A percentile compares a stretch with the other conserved stretches of the same genome.
These are phyloP conservation scores for Paecilomyces sp. DNA, from an alignment of 2,329 filamentous ascomycete genomes.

Conservation along the genomic window DNA sequence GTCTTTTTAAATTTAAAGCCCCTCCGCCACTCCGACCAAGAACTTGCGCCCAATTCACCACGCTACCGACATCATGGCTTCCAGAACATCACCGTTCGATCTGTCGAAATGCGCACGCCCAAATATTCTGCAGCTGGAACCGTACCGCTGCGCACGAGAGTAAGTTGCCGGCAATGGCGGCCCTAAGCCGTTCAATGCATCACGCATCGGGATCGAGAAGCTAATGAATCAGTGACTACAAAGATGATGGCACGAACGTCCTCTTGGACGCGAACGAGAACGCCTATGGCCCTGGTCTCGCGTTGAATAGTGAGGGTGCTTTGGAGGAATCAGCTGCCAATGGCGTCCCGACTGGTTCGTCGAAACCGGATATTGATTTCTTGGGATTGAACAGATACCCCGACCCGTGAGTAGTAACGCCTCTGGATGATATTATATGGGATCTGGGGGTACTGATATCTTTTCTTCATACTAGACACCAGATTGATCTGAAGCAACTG, in stretches of 20 bases:
- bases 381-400: constrained; percentile 87
- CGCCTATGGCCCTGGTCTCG: constrained; percentile 77
- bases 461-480: constrained; percentile 51
- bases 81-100: constrained; percentile 54
- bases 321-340: constrained; percentile 37
- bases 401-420: constrained; percentile 55
- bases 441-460: constrained; percentile 1
- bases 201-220: neutral
- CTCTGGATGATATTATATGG: neutral
- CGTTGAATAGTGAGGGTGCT: constrained; percentile 42
- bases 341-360: constrained; percentile 30
- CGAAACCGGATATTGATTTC: constrained; percentile 61
- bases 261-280: constrained; percentile 98
- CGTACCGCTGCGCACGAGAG: constrained; percentile 78
- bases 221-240: constrained; percentile 71
- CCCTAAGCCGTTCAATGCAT: neutral
- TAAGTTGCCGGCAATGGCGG: constrained; percentile 37
- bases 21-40: constrained; percentile 14
- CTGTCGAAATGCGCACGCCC: constrained; percentile 66
- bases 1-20: neutral
- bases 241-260: constrained; percentile 93
- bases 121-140: constrained; percentile 69
- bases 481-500: constrained; percentile 73
- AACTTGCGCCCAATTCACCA: constrained; percentile 2
- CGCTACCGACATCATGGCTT: constrained; percentile 24